Evolutionary conservation across 768 basidiomycete species (phyloP), one percentile per base, ranked within the genome.

Genomic region (Termitomyces heimii): DNA sequence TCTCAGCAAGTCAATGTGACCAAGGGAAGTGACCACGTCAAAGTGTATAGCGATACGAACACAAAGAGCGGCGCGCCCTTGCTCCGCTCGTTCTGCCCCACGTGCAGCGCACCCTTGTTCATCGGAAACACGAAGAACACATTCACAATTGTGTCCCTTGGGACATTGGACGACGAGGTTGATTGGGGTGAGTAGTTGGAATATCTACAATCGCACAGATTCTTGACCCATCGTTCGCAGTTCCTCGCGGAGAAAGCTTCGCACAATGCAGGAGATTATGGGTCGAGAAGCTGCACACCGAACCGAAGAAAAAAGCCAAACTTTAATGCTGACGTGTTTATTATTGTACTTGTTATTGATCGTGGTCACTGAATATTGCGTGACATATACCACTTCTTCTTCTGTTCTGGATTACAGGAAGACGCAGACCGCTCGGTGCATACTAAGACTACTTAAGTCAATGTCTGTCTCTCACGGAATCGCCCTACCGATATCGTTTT

Each of bases 151-250:
- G 62, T 73, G n/a, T 56, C 66, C 1, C 45, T 63, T n/a, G 73
- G 71, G 16, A 70, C 68, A 4, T 31, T 74, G 55, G 71, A 73
- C 28, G 68, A 70, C 26, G 58, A 62, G 12, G 60, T 66, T 6
- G 62, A 67, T 31, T 72, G 70, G 72, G 57, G 73, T 71, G 59
- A 63, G 70, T 63, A n/a, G 22, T 44, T 50, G n/a, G 46, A 18
- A 39, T 43, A 24, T 26, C 22, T 40, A 28, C 18, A 5, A 7
- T 14, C 29, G 14, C 9, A 31, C 29, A 1, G 10, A 20, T 45
- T 10, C 22, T 35, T n/a, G 18, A 51, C 3, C 1, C 1, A 34
- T 52, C n/a, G 14, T 35, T n/a, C 29, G 9, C 45, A 73, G 71
- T 66, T 24, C 71, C 71, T n/a, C 63, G 64, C 35, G 65, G 53